Percentiles rank a stretch among this genome's conserved stretches.
Conservation (phyloP, 768 basidiomycete genomes). For the Mrakia blollopis region DNA sequence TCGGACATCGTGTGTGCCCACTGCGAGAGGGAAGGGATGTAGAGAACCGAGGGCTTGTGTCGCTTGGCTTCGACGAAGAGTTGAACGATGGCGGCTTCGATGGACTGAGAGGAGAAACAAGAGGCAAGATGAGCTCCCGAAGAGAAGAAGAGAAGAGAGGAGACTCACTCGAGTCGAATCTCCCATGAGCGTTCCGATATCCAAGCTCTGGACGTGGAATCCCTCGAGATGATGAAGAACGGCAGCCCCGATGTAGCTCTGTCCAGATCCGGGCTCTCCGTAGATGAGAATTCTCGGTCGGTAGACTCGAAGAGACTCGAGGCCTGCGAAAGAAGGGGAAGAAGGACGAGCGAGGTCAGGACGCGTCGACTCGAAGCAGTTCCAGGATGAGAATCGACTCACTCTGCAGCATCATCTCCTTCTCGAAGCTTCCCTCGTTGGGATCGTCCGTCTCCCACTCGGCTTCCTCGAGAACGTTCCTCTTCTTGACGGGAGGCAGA, state of each 20-base stretch:
- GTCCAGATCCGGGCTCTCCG: slow-evolving; percentile 83
- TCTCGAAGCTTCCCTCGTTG: slow-evolving; percentile 70
- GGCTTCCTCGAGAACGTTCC: slow-evolving; percentile 86
- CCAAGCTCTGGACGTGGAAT: slow-evolving; percentile 88
- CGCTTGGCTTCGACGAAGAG: slow-evolving; percentile 95
- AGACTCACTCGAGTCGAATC: slow-evolving; percentile 78
- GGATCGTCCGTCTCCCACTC: slow-evolving; percentile 71
- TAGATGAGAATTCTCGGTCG: slow-evolving; percentile 80
- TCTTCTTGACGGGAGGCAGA: slow-evolving; percentile 73
- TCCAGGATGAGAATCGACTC: slow-evolving; percentile 42
- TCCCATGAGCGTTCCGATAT: slow-evolving; percentile 78
- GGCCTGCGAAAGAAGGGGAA: slow-evolving; percentile 52
- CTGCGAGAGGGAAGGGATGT: slow-evolving; percentile 78
- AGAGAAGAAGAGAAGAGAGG: background rate
- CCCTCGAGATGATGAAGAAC: slow-evolving; percentile 91
- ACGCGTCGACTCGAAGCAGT: background rate
- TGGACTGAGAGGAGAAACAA: slow-evolving; percentile 52
- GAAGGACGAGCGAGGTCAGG: background rate
- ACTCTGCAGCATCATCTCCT: slow-evolving; percentile 86
- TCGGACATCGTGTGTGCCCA: slow-evolving; percentile 86
- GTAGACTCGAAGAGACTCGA: slow-evolving; percentile 85
- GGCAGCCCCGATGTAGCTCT: slow-evolving; percentile 81
- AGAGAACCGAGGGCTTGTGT: slow-evolving; percentile 91
- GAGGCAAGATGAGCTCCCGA: background rate
- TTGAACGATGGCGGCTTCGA: slow-evolving; percentile 89